Conservation (phyloP, 148 eudicot genomes). For the Drosera capensis region DNA sequence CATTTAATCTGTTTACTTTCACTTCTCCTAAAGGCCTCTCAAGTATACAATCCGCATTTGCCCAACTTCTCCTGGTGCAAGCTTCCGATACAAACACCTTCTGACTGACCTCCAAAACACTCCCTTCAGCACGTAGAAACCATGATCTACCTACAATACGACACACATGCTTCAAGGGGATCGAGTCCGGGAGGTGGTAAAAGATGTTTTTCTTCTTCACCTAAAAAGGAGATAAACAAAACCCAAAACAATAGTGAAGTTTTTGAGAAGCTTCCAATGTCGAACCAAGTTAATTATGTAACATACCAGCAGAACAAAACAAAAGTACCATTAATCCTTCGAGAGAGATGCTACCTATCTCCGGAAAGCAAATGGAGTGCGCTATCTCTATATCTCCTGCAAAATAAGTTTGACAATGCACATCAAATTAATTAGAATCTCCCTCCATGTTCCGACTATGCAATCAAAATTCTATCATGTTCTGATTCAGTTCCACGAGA, state of each 20-base stretch:
- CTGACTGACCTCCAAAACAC: not conserved
- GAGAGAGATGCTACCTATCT: conserved; percentile 34
- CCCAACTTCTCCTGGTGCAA: conserved; percentile 5
- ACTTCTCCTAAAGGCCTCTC: conserved; percentile 9
- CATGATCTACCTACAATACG: conserved; percentile 17
- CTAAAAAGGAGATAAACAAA: conserved; percentile 15
- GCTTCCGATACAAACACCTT: conserved; percentile 3
- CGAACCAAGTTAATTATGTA: not conserved
- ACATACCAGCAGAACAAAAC: not conserved
- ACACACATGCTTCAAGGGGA: conserved; percentile 39
- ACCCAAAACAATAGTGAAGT: not conserved
- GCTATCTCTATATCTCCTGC: conserved; percentile 46
- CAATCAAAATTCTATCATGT: no score
- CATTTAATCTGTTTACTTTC: conserved; percentile 4
- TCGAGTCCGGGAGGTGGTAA: conserved; percentile 41
- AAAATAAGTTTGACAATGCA: conserved; percentile 9
- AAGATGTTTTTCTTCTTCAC: conserved; percentile 30
- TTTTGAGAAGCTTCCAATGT: not conserved
- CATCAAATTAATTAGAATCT: not conserved
- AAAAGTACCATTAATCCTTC: conserved; percentile 29
- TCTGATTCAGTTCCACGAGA: no score
- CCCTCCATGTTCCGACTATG: not conserved
- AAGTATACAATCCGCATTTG: conserved; percentile 7
- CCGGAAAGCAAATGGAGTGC: conserved; percentile 43
- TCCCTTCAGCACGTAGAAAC: conserved; percentile 28